These are phyloP conservation scores for Acer negundo DNA, from an alignment of 345 rosid species.

Conservation along the genomic window DNA sequence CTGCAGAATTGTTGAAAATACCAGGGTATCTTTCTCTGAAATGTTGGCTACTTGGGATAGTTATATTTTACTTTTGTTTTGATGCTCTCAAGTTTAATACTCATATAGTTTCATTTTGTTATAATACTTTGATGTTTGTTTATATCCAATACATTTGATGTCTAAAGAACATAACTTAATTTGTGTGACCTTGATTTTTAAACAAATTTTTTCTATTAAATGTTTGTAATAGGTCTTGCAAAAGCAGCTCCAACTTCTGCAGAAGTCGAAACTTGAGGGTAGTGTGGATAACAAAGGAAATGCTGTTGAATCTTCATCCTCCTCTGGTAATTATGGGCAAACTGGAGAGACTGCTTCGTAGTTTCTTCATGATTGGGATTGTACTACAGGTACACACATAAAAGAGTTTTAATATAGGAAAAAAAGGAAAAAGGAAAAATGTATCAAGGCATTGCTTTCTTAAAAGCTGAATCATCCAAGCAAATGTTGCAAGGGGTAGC, in stretches of 20 bases:
- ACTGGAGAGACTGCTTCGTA: constrained; percentile 19
- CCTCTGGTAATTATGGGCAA: constrained; percentile 11
- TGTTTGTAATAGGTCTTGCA: constrained; percentile 35
- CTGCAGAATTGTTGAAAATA: background rate
- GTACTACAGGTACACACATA: constrained; percentile 8
- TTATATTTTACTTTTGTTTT: background rate
- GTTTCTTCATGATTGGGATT: background rate
- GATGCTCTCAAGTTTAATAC: background rate
- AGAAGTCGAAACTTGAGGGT: constrained; percentile 26
- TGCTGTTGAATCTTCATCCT: constrained; percentile 24
- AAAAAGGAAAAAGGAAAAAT: background rate
- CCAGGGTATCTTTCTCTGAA: background rate
- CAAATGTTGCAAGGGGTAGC: background rate
- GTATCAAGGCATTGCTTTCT: background rate
- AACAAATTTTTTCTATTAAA: background rate
- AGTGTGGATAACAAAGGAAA: constrained; percentile 41
- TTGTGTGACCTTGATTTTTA: background rate
- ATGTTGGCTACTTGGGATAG: background rate
- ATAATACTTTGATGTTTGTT: background rate
- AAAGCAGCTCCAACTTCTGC: constrained; percentile 37
- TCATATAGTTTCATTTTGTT: background rate
- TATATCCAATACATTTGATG: no score
- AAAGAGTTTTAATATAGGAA: background rate
- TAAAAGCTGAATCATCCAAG: background rate
- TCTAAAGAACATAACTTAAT: background rate